Evolutionary conservation across 2,329 filamentous ascomycete genomes (phyloP).

Genomic region (Xylaria sp.): DNA sequence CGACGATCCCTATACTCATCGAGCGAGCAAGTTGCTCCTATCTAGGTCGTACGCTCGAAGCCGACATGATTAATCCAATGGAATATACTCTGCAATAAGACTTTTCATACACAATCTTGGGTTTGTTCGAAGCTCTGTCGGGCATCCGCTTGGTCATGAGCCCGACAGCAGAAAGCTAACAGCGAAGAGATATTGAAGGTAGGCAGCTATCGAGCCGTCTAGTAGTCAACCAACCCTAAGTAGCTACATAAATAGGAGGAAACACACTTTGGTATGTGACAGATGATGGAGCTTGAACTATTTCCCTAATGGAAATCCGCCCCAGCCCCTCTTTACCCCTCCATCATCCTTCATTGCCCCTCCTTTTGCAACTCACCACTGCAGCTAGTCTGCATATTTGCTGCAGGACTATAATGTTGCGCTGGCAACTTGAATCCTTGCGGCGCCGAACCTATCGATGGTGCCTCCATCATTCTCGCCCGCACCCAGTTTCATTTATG

Average conservation of each 20-base stretch:
- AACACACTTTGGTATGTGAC: background rate
- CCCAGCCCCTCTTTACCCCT: constrained; percentile 50
- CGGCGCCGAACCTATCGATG: constrained; percentile 39
- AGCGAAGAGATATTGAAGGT: background rate
- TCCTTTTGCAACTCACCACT: constrained; percentile 44
- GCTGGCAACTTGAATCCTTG: constrained; percentile 48
- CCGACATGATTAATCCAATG: background rate
- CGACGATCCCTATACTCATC: background rate
- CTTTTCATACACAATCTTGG: background rate
- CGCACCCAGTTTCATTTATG: constrained; percentile 18
- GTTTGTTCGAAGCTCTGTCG: background rate
- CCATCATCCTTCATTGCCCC: constrained; percentile 46
- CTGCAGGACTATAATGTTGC: constrained; percentile 47
- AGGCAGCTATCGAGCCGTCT: background rate
- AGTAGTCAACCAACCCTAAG: background rate
- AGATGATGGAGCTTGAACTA: constrained; percentile 19
- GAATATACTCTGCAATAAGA: background rate
- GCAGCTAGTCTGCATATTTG: constrained; percentile 45
- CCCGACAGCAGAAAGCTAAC: background rate
- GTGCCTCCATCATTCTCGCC: constrained; percentile 35
- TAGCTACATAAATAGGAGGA: background rate
- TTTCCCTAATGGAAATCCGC: constrained; percentile 26
- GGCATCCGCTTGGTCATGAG: background rate
- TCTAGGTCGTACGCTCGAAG: background rate
- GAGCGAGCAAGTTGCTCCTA: background rate